Percentiles rank a stretch among this genome's conserved stretches.
These are phyloP conservation scores for Rubroboletus satanas DNA, from an alignment of 768 basidiomycete species.

Conservation along the genomic window DNA sequence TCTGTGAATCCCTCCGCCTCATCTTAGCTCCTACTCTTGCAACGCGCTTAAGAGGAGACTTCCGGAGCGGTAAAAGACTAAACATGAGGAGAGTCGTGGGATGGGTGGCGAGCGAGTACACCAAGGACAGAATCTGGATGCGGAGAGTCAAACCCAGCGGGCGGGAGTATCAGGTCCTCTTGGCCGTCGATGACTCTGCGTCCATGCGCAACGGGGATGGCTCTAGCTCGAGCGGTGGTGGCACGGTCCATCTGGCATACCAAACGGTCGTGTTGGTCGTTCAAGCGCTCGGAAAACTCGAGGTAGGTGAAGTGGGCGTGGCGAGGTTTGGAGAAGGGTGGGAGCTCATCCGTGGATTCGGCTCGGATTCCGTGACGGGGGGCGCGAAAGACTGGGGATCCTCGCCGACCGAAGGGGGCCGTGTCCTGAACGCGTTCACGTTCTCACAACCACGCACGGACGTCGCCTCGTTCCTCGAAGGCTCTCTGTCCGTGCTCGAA, in stretches of 20 bases:
- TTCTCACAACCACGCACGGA: slow-evolving; percentile 91
- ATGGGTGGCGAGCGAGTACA: slow-evolving; percentile 98
- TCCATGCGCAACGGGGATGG: slow-evolving; percentile 60
- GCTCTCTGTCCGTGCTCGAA: slow-evolving; percentile 69
- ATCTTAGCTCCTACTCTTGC: slow-evolving; percentile 94
- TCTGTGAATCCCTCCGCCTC: slow-evolving; percentile 95
- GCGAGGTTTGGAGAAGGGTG: slow-evolving; percentile 87
- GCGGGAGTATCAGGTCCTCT: slow-evolving; percentile 91
- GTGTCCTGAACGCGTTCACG: slow-evolving; percentile 75
- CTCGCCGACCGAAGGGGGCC: slow-evolving; percentile 26
- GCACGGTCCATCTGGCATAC: slow-evolving; percentile 79
- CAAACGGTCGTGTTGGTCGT: slow-evolving; percentile 90
- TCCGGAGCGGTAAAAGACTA: slow-evolving; percentile 93
- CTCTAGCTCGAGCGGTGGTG: slow-evolving; percentile 4
- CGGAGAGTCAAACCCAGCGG: slow-evolving; percentile 90
- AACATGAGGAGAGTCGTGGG: slow-evolving; percentile 99
- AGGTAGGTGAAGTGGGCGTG: slow-evolving; percentile 92
- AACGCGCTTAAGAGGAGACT: slow-evolving; percentile 93
- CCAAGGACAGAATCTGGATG: slow-evolving; percentile 99
- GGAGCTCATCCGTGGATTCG: slow-evolving; percentile 87
- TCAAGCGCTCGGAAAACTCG: slow-evolving; percentile 85
- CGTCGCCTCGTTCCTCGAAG: slow-evolving; percentile 76
- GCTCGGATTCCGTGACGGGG: slow-evolving; percentile 71
- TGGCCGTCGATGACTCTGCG: slow-evolving; percentile 93
- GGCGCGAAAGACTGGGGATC: slow-evolving; percentile 52